phyloP scores from a whole-genome alignment of 495 filamentous ascomycete genomes.

The Penicillium arizonense region DNA sequence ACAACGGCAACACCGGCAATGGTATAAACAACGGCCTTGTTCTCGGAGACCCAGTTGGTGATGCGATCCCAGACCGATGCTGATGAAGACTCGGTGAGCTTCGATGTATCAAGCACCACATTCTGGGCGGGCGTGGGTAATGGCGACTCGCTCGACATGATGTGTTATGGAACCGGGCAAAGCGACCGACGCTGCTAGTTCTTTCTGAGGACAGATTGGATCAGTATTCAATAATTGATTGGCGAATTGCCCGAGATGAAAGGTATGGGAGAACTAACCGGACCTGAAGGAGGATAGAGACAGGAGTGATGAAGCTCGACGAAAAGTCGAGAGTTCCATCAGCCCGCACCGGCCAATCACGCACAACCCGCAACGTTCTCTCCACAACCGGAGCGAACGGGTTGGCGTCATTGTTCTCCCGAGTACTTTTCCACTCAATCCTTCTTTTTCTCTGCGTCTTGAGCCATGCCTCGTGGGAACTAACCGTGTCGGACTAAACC shows the following conservation, averaged over 20 bases:
- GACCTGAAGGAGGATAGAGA: conserved; percentile 31
- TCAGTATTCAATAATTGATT: conserved; percentile 1
- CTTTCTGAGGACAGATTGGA: conserved; percentile 4
- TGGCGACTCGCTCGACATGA: conserved; percentile 42
- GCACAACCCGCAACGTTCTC: conserved; percentile 23
- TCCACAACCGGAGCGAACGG: conserved; percentile 14
- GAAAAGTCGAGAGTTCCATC: conserved; percentile 32
- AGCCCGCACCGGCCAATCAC: conserved; percentile 37
- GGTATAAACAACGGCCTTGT: conserved; percentile 93
- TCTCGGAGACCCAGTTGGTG: conserved; percentile 88
- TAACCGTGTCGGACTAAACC: neutral
- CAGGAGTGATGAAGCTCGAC: conserved; percentile 34
- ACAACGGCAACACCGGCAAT: conserved; percentile 92
- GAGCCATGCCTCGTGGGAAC: no score
- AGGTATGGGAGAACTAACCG: conserved; percentile 14
- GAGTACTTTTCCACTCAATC: neutral
- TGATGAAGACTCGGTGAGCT: conserved; percentile 47
- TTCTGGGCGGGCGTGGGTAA: conserved; percentile 38
- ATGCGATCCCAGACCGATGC: conserved; percentile 85
- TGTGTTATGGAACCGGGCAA: conserved; percentile 27
- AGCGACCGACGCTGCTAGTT: conserved; percentile 20
- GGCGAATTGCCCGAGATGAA: neutral
- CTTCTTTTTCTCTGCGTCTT: neutral
- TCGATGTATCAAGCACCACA: conserved; percentile 51
- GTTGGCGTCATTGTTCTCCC: neutral